These are phyloP conservation scores for Schoenoplectus triqueter DNA, from an alignment of 202 grass and related monocot genomes.

Conservation along the genomic window DNA sequence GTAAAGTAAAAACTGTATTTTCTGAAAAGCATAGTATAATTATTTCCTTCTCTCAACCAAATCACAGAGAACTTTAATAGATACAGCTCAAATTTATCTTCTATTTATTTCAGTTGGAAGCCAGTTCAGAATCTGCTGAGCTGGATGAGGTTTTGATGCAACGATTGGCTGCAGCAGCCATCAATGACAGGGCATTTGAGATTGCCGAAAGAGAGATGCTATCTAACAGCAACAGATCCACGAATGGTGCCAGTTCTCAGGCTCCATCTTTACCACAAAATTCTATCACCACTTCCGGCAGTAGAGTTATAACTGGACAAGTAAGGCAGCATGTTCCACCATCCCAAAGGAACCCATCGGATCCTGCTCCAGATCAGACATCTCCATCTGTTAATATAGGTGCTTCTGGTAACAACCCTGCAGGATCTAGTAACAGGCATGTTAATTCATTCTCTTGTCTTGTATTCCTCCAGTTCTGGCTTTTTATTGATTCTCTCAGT, in stretches of 20 bases:
- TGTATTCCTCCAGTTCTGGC: slow-evolving; percentile 29
- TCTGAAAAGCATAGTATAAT: background rate
- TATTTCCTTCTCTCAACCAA: background rate
- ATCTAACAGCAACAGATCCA: slow-evolving; percentile 56
- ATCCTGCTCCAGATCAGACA: slow-evolving; percentile 20
- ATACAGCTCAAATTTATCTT: slow-evolving; percentile 1
- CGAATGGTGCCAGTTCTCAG: slow-evolving; percentile 57
- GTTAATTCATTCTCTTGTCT: slow-evolving; percentile 10
- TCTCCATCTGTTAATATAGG: background rate
- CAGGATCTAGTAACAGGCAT: slow-evolving; percentile 62
- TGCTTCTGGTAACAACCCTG: slow-evolving; percentile 41
- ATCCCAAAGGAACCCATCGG: background rate
- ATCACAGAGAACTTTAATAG: background rate
- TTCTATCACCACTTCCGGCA: slow-evolving; percentile 48
- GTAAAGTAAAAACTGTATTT: background rate
- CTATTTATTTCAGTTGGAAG: slow-evolving; percentile 59
- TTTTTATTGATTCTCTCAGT: background rate
- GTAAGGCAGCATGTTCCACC: slow-evolving; percentile 8
- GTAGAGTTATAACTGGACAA: slow-evolving; percentile 1
- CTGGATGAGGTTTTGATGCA: slow-evolving; percentile 92
- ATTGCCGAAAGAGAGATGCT: slow-evolving; percentile 72
- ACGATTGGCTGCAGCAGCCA: slow-evolving; percentile 76
- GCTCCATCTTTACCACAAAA: slow-evolving; percentile 69
- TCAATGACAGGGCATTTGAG: slow-evolving; percentile 68
- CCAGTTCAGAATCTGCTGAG: slow-evolving; percentile 66